Conservation (phyloP, 768 basidiomycete genomes). For the Leccinum boreale region DNA sequence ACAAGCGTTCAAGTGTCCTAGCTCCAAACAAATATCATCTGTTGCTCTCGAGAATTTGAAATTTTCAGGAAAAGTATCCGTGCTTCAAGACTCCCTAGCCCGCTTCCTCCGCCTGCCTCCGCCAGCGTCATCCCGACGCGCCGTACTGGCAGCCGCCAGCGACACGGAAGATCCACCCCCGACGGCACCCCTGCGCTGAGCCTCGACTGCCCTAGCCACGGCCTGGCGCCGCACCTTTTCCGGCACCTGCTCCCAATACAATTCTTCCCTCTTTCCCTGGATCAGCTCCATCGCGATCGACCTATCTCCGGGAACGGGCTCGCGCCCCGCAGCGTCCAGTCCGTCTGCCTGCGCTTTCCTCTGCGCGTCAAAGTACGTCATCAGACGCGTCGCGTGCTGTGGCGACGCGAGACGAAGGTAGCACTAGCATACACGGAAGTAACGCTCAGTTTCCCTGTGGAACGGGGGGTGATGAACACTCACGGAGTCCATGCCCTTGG, state of each 20-base stretch:
- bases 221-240: constrained; percentile 66
- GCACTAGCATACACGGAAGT: constrained; percentile 45
- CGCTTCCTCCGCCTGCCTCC: constrained; percentile 16
- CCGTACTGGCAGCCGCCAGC: neutral
- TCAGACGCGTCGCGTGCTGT: constrained; percentile 41
- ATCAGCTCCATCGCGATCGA: constrained; percentile 54
- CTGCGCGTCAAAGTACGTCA: constrained; percentile 40
- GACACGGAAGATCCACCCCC: neutral
- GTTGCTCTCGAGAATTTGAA: too few species aligned
- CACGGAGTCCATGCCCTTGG: constrained; percentile 73
- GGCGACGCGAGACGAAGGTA: constrained; percentile 64
- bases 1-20: too few species aligned
- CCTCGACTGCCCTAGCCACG: constrained; percentile 41
- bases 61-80: neutral
- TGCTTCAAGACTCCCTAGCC: constrained; percentile 3
- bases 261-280: constrained; percentile 56
- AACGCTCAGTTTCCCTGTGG: neutral
- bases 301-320: constrained; percentile 13
- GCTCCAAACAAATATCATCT: too few species aligned
- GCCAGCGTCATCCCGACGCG: neutral
- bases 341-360: constrained; percentile 44
- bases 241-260: constrained; percentile 82
- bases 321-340: constrained; percentile 50
- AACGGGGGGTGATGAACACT: neutral
- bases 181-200: neutral